Evolutionary conservation across 139 green algal species (phyloP).

Genomic region (Zygnema circumcarinatum): DNA sequence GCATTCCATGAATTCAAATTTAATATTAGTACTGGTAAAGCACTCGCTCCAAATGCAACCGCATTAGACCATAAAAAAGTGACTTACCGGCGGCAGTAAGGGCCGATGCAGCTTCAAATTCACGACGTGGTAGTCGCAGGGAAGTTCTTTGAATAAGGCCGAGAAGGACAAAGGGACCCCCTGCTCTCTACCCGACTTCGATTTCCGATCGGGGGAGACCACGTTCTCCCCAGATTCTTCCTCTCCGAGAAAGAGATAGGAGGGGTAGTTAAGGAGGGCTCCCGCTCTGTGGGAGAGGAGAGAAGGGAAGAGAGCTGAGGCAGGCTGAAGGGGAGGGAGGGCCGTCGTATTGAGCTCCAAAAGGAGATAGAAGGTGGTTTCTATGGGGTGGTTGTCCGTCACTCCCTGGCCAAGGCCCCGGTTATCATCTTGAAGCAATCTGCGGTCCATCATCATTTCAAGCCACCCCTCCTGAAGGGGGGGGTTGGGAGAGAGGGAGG

Average conservation of each 20-base stretch:
- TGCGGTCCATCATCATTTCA: constrained; percentile 60
- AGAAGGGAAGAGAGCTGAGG: constrained; percentile 37
- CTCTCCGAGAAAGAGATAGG: constrained; percentile 34
- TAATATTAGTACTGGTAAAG: too few species aligned
- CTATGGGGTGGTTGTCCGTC: constrained; percentile 49
- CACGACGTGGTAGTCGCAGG: constrained; percentile 47
- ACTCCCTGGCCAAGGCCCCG: constrained; percentile 54
- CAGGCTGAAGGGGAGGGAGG: not conserved
- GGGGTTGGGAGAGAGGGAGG: not conserved
- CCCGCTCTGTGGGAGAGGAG: constrained; percentile 50
- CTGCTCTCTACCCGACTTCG: not conserved
- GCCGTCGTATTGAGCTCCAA: constrained; percentile 29
- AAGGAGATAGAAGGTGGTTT: constrained; percentile 53
- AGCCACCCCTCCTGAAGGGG: constrained; percentile 39
- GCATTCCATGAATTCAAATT: not conserved
- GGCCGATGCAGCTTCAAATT: constrained; percentile 51
- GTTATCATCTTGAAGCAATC: constrained; percentile 42
- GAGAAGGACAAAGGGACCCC: not conserved
- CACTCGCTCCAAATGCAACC: too few species aligned
- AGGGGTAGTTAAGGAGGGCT: constrained; percentile 47
- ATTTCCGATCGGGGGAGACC: not conserved
- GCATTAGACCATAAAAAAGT: too few species aligned
- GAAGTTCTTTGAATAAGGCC: constrained; percentile 2
- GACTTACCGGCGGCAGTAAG: too few species aligned
- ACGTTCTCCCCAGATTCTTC: not conserved